Percentiles rank a stretch among this genome's conserved stretches.
Conservation (phyloP, 2,329 filamentous ascomycete genomes). For the Fusarium sp. region DNA sequence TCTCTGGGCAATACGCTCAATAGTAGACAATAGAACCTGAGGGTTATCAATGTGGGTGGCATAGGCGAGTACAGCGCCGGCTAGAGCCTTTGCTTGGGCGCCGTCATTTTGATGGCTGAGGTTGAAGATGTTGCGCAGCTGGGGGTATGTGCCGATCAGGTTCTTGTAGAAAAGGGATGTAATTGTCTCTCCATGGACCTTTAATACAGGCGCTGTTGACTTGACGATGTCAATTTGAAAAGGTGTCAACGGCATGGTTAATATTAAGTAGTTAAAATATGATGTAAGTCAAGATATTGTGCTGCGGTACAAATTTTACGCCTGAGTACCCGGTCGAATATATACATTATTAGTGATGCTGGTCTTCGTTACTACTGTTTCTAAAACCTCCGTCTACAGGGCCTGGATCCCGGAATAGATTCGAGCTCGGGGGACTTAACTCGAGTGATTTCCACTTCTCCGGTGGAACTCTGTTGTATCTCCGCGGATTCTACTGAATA, state of each 20-base stretch:
- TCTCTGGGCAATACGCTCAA: slow-evolving; percentile 58
- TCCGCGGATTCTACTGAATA: slow-evolving; percentile 6
- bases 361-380: neutral
- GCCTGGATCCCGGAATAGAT: neutral
- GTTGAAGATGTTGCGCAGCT: slow-evolving; percentile 78
- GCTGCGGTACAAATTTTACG: neutral
- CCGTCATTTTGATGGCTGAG: slow-evolving; percentile 46
- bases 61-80: slow-evolving; percentile 63
- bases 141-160: slow-evolving; percentile 73
- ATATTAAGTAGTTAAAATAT: neutral
- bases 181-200: slow-evolving; percentile 74
- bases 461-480: neutral
- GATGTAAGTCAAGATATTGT: neutral
- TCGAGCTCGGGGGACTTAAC: neutral
- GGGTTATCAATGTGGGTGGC: slow-evolving; percentile 1
- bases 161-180: slow-evolving; percentile 77
- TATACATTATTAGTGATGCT: neutral
- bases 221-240: slow-evolving; percentile 17
- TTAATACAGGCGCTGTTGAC: slow-evolving; percentile 12
- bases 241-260: neutral
- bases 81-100: slow-evolving; percentile 46
- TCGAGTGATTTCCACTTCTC: neutral
- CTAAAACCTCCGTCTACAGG: neutral
- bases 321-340: no score
- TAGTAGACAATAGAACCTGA: slow-evolving; percentile 49